Percentiles rank a stretch among this genome's conserved stretches.
phyloP scores from a whole-genome alignment of 225 moss, liverwort and hornwort species.

The Asterella californica region DNA sequence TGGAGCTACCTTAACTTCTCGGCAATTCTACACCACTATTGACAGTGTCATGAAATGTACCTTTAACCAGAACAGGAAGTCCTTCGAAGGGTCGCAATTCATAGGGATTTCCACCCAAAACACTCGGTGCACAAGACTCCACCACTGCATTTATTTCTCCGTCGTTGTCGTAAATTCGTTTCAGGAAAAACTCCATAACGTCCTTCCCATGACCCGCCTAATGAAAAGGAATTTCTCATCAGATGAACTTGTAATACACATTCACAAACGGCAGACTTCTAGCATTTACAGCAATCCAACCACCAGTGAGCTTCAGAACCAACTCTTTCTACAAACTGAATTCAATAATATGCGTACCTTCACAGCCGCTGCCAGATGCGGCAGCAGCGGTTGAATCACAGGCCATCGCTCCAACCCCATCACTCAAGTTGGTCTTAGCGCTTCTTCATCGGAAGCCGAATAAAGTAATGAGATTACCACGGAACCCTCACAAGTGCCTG shows the following conservation, averaged over 20 bases:
- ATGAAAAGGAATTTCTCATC: not conserved
- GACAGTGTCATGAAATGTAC: slow-evolving; percentile 20
- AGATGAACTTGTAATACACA: not conserved
- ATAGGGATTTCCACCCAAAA: slow-evolving; percentile 25
- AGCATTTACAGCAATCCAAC: not conserved
- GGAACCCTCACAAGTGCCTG: too few relatives aligned
- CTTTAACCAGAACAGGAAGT: slow-evolving; percentile 74
- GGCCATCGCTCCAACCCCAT: slow-evolving; percentile 26
- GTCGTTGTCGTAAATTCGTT: slow-evolving; percentile 51
- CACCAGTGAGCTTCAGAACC: not conserved
- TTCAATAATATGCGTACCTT: not conserved
- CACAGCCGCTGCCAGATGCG: slow-evolving; percentile 18
- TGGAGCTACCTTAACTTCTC: too few relatives aligned
- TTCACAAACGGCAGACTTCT: not conserved
- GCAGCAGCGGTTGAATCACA: slow-evolving; percentile 19
- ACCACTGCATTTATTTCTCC: slow-evolving; percentile 60
- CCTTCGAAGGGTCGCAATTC: slow-evolving; percentile 56
- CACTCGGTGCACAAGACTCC: slow-evolving; percentile 51
- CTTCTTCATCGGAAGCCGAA: not conserved
- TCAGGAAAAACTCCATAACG: slow-evolving; percentile 65
- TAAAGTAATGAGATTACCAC: too few relatives aligned
- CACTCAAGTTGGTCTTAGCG: not conserved
- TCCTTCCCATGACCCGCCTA: slow-evolving; percentile 24
- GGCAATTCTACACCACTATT: too few relatives aligned
- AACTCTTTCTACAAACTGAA: not conserved